These are phyloP conservation scores for Flaveria sonorensis DNA, from an alignment of 129 eudicot genomes.

Conservation along the genomic window DNA sequence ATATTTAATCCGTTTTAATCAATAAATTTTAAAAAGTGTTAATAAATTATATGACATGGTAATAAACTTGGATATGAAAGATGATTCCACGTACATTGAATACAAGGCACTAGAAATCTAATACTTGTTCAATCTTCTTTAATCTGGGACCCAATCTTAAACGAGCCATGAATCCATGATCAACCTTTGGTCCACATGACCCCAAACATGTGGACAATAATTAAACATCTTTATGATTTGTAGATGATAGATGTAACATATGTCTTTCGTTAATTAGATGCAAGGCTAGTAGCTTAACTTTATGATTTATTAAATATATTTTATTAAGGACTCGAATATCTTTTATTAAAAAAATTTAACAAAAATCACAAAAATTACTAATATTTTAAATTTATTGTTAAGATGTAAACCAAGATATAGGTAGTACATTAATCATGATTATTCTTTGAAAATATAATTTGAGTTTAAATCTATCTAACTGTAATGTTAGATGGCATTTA, in stretches of 20 bases:
- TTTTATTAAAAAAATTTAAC: background rate
- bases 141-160: background rate
- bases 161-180: slow-evolving; percentile 13
- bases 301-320: background rate
- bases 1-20: background rate
- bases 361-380: too few relatives aligned
- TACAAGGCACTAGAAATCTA: background rate
- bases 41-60: background rate
- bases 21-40: background rate
- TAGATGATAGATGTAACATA: background rate
- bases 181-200: slow-evolving; percentile 24
- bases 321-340: background rate
- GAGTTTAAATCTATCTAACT: too few relatives aligned
- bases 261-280: background rate
- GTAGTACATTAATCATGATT: too few relatives aligned
- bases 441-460: too few relatives aligned
- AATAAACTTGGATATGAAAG: too few relatives aligned
- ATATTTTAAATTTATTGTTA: too few relatives aligned
- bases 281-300: background rate
- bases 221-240: background rate
- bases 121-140: background rate
- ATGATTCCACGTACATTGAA: background rate
- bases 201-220: background rate
- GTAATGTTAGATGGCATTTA: too few relatives aligned
- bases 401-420: too few relatives aligned